Base-by-base conservation (phyloP, 768 basidiomycete genomes). In the Rhodotorula toruloides region DNA sequence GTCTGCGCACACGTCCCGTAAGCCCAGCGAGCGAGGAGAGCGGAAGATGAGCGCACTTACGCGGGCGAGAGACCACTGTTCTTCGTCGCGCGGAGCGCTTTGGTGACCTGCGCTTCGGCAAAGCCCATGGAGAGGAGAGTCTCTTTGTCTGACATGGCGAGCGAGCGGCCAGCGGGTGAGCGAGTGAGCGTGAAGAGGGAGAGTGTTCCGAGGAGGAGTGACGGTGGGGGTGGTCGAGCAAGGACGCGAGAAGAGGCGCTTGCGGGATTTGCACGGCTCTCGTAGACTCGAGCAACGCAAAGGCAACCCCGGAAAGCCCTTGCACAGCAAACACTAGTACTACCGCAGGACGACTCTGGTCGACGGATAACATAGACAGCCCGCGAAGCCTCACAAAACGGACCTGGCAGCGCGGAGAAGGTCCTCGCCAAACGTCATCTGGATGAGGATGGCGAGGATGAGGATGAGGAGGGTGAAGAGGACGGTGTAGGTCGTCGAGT, bases 1-100 rank as follows among this genome's bases (percentile, higher is more conserved):
- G 58, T 87, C 88, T 76, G 50, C n/a, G 21, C 4, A 4, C 22
- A 7, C 5, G 25, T 29, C 12, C 5, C 9, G 36, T 29, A 16
- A 9, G 3, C 56, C 11, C 16, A 47, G n/a, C 21, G 54, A 37
- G 40, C 19, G 43, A 13, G 19, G 40, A n/a, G 55, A 29, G 52
- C 48, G 31, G 21, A 25, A 46, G 40, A 16, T 13, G 34, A 21
- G 32, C 25, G 17, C 7, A 54, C 57, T 43, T 31, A 63, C 66
- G 57, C 60, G 1, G 31, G 56, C 0, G 43, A 22, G 21, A 67
- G 34, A 10, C 61, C 66, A n/a, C 34, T 39, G 21, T 31, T 36
- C 17, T 50, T 43, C 13, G 52, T 54, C 32, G 36, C 52, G 2
- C 34, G 17, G 32, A 66, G 7, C 4, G 69, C 69, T 32, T 52